Evolutionary conservation across 2,329 filamentous ascomycete genomes (phyloP), one percentile per base, ranked within the genome.

Genomic region (Ilyonectria mors-panacis): DNA sequence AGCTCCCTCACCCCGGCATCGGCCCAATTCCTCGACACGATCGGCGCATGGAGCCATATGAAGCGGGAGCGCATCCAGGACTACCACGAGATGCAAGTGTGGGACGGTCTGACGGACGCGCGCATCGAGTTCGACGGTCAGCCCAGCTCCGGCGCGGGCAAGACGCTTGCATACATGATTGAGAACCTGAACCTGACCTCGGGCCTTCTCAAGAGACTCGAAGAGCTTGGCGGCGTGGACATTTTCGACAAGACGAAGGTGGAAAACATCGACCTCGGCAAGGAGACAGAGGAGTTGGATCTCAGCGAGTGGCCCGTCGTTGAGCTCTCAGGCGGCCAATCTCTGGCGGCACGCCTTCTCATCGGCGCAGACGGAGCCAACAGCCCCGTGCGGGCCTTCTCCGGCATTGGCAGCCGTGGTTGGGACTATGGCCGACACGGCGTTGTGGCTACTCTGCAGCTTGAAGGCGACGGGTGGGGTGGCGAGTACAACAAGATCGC

Each of bases 61-160:
- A 87, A 93, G 72, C 83, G 86, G 47, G 85, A 89, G 6, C 90
- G 96, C 35, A 89, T 96, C 37, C 95, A 98, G 83, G 88, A 91
- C 1, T 99, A 98, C 80, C 91, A 97, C 66, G 93, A 95, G 75
- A 99, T 99, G 96, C 93, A 97, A 80, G 96, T 98, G 35, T 99
- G 97, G 96, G 96, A 99, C 80, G 97, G 95, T 69, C 89, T 97
- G 63, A 93, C 93, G 45, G 94, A 91, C 66, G 93, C 94, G 39
- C 89, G 91, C 73, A 96, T 99, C 78, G 92, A 94, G 73, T 99
- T 99, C 80, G 93, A 96, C 82, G 93, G 91, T 92, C 81, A 81
- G 23, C 83, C 83, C 6, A 79, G 78, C 48, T 78, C 83, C 42
- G 84, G 85, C 75, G 71, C 67, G 78, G 83, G 84, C 77, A 88